phyloP scores from a whole-genome alignment of 2,329 filamentous ascomycete genomes.

The Nemania sp. region DNA sequence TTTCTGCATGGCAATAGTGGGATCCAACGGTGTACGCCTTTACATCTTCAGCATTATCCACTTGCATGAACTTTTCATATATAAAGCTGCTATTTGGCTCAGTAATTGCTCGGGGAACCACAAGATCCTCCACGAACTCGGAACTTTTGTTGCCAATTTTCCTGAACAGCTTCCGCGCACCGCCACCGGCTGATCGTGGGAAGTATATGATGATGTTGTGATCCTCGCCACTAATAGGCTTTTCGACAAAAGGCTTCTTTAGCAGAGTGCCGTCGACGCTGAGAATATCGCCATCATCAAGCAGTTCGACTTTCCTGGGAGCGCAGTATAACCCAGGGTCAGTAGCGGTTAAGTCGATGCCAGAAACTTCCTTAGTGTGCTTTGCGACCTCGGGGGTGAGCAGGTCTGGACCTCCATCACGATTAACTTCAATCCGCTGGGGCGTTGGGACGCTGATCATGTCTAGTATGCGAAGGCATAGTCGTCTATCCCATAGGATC shows the following conservation, averaged over 20 bases:
- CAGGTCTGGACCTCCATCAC: slow-evolving; percentile 84
- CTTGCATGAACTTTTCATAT: slow-evolving; percentile 95
- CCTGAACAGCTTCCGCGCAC: slow-evolving; percentile 87
- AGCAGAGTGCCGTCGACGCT: slow-evolving; percentile 82
- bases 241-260: slow-evolving; percentile 95
- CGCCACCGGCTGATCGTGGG: slow-evolving; percentile 81
- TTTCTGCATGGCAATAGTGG: slow-evolving; percentile 93
- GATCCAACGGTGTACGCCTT: slow-evolving; percentile 97
- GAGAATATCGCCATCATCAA: slow-evolving; percentile 88
- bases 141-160: slow-evolving; percentile 99
- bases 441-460: slow-evolving; percentile 89
- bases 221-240: slow-evolving; percentile 96
- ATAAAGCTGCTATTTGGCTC: slow-evolving; percentile 85
- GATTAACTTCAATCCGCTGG: slow-evolving; percentile 83
- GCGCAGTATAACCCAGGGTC: slow-evolving; percentile 60
- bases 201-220: slow-evolving; percentile 99
- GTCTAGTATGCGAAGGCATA: slow-evolving; percentile 87
- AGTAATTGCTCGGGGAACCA: slow-evolving; percentile 76
- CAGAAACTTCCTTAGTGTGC: slow-evolving; percentile 78
- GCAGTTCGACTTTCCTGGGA: slow-evolving; percentile 74
- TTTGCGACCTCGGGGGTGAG: slow-evolving; percentile 79
- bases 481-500: slow-evolving; percentile 89
- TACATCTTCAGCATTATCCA: slow-evolving; percentile 96
- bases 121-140: slow-evolving; percentile 81
- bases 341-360: slow-evolving; percentile 72